phyloP scores from a whole-genome alignment of 2,329 filamentous ascomycete genomes.

The Verticillium isaacii region DNA sequence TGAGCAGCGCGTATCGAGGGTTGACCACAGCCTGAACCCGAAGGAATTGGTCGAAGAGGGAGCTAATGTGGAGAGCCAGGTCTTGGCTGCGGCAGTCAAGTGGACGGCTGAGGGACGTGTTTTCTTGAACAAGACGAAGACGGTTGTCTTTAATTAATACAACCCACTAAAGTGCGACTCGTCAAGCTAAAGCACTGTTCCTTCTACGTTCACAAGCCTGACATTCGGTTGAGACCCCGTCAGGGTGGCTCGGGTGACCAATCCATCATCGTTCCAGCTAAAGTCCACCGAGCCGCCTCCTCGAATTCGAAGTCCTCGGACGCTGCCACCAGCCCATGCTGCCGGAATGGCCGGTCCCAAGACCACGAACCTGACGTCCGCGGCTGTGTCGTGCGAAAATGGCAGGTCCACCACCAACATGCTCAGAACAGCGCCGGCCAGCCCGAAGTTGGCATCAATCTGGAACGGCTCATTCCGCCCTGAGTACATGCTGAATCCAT shows the following conservation, averaged over 20 bases:
- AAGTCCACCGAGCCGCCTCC: slow-evolving; percentile 39
- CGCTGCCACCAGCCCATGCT: slow-evolving; percentile 36
- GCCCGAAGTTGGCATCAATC: slow-evolving; percentile 55
- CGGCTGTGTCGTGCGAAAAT: slow-evolving; percentile 12
- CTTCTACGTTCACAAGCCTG: slow-evolving; percentile 11
- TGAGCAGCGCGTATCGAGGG: slow-evolving; percentile 73
- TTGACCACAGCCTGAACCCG: slow-evolving; percentile 71
- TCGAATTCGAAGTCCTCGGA: slow-evolving; percentile 36
- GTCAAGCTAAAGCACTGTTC: background rate
- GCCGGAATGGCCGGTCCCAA: slow-evolving; percentile 42
- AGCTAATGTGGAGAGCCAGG: slow-evolving; percentile 79
- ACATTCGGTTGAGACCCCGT: slow-evolving; percentile 7
- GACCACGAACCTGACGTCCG: slow-evolving; percentile 27
- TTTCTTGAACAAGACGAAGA: slow-evolving; percentile 75
- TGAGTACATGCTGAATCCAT: slow-evolving; percentile 47
- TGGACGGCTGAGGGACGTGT: slow-evolving; percentile 77
- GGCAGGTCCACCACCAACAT: slow-evolving; percentile 49
- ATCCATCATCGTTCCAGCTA: slow-evolving; percentile 31
- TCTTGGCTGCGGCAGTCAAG: slow-evolving; percentile 75
- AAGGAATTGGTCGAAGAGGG: slow-evolving; percentile 76
- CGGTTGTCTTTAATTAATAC: slow-evolving; percentile 62
- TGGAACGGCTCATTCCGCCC: slow-evolving; percentile 45
- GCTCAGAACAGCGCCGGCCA: slow-evolving; percentile 40
- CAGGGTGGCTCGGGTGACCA: slow-evolving; percentile 17
- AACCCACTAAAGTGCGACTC: background rate